These are phyloP conservation scores for Erodium texanum DNA, from an alignment of 441 rosid species.

Conservation along the genomic window DNA sequence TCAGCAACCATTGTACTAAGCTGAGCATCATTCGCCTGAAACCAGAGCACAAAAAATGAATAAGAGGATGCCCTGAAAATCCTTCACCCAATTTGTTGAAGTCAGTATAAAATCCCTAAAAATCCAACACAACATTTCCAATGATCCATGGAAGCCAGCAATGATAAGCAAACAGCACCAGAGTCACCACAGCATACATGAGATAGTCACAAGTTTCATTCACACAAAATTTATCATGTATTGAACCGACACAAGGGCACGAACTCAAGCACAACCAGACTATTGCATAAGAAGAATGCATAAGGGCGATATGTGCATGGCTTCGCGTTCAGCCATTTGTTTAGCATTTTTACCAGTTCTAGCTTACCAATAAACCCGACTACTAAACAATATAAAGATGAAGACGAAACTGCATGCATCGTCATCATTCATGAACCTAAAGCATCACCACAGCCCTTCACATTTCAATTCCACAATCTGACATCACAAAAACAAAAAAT, in stretches of 20 bases:
- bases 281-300: not conserved
- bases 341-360: not conserved
- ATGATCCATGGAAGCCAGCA: not conserved
- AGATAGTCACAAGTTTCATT: not conserved
- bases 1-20: constrained; percentile 99
- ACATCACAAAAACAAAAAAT: not conserved
- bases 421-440: too few species aligned
- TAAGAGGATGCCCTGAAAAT: not conserved
- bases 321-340: not conserved
- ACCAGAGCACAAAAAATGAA: constrained; percentile 13
- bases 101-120: not conserved
- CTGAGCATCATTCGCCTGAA: constrained; percentile 92
- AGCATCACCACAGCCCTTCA: not conserved
- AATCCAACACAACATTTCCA: not conserved
- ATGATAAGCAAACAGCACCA: not conserved
- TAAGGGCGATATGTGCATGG: too few species aligned
- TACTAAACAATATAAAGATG: not conserved
- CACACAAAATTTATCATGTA: not conserved
- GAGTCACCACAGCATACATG: not conserved
- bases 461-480: not conserved
- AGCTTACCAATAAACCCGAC: not conserved
- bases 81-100: not conserved
- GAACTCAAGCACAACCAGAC: too few species aligned
- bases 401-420: too few species aligned
- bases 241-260: too few species aligned